Conservation (phyloP, 352 stramenopile genomes). For the Phytophthora sojae region DNA sequence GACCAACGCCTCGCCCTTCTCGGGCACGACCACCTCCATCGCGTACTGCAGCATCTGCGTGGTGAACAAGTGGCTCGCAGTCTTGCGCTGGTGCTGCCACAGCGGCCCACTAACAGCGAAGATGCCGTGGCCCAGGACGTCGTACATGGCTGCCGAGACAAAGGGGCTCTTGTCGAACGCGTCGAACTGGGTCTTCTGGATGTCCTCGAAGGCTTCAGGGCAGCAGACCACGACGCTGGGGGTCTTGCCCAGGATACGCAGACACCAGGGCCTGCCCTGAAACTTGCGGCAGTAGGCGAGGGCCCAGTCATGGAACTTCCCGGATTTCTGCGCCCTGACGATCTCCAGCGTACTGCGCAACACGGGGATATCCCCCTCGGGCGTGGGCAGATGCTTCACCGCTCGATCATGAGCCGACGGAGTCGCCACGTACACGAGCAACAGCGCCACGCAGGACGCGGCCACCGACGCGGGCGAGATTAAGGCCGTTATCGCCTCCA, state of each 20-base stretch:
- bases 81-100: slow-evolving; percentile 88
- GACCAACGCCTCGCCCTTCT: slow-evolving; percentile 49
- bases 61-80: slow-evolving; percentile 91
- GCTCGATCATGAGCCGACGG: slow-evolving; percentile 38
- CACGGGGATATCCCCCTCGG: slow-evolving; percentile 45
- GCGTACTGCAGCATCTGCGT: slow-evolving; percentile 62
- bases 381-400: slow-evolving; percentile 44
- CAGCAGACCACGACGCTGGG: slow-evolving; percentile 56
- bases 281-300: slow-evolving; percentile 52
- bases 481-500: slow-evolving; percentile 19
- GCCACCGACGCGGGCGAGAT: slow-evolving; percentile 25
- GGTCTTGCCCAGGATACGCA: slow-evolving; percentile 43
- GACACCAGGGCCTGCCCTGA: slow-evolving; percentile 52
- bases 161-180: slow-evolving; percentile 74
- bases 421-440: slow-evolving; percentile 43
- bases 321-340: slow-evolving; percentile 43
- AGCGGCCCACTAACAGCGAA: slow-evolving; percentile 69
- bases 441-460: slow-evolving; percentile 25
- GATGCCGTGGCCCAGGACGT: slow-evolving; percentile 87
- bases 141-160: slow-evolving; percentile 45
- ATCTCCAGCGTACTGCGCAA: slow-evolving; percentile 67
- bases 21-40: slow-evolving; percentile 60
- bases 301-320: slow-evolving; percentile 38
- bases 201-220: slow-evolving; percentile 59
- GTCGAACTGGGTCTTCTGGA: slow-evolving; percentile 77